phyloP scores from a whole-genome alignment of 2,329 filamentous ascomycete genomes.

The Hortaea werneckii region DNA sequence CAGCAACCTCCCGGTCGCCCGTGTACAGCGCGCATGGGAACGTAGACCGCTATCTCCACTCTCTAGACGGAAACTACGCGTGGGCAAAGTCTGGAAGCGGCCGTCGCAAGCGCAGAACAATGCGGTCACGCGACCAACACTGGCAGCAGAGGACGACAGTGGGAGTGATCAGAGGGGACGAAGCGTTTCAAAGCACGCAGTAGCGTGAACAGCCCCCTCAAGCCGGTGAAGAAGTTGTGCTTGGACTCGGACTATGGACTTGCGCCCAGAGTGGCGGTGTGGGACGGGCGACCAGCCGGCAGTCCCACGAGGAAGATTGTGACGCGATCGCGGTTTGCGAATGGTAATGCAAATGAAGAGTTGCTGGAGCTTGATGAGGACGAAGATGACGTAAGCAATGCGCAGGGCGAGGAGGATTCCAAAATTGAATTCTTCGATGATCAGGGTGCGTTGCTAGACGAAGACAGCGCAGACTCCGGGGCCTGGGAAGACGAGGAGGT shows the following conservation, averaged over 20 bases:
- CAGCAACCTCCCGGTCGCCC: slow-evolving; percentile 30
- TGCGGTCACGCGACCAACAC: not conserved
- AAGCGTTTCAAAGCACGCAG: not conserved
- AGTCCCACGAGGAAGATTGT: slow-evolving; percentile 22
- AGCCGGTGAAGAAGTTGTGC: slow-evolving; percentile 37
- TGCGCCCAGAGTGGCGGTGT: slow-evolving; percentile 12
- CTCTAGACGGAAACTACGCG: slow-evolving; percentile 23
- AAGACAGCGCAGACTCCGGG: slow-evolving; percentile 5
- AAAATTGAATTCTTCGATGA: slow-evolving; percentile 20
- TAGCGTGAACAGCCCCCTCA: slow-evolving; percentile 24
- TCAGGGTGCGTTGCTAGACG: slow-evolving; percentile 12
- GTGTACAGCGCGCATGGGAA: slow-evolving; percentile 40
- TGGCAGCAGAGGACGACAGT: not conserved
- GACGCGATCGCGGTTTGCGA: slow-evolving; percentile 11
- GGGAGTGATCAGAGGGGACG: slow-evolving; percentile 2
- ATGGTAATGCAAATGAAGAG: slow-evolving; percentile 4
- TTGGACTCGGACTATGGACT: slow-evolving; percentile 17
- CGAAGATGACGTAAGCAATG: slow-evolving; percentile 8
- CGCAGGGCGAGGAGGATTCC: slow-evolving; percentile 9
- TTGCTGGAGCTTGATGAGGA: slow-evolving; percentile 15
- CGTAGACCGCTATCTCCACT: slow-evolving; percentile 34
- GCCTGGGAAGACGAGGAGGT: slow-evolving; percentile 13
- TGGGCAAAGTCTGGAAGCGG: slow-evolving; percentile 38
- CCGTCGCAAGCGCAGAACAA: not conserved
- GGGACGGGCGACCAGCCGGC: slow-evolving; percentile 15